Conservation (phyloP, 306 rosid genomes). For the Clitoria ternatea region DNA sequence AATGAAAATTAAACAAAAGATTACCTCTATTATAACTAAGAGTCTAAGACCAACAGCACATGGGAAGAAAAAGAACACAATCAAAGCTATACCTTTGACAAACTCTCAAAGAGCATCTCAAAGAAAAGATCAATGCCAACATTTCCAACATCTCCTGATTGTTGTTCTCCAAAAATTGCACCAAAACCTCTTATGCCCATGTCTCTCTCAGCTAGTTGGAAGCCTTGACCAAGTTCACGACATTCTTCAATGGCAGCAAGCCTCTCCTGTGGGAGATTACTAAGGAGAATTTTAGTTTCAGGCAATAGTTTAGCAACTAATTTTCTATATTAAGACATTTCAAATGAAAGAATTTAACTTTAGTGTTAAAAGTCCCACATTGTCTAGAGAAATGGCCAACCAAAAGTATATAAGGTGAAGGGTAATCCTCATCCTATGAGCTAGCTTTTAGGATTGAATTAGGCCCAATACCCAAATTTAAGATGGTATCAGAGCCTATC, state of each 20-base stretch:
- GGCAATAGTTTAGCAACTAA: conserved; percentile 12
- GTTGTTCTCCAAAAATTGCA: conserved; percentile 92
- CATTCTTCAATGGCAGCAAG: conserved; percentile 94
- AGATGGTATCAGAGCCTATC: too few relatives aligned
- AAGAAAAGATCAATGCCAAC: conserved; percentile 96
- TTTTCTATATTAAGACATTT: conserved; percentile 18
- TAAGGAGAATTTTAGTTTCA: conserved; percentile 32
- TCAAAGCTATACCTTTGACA: conserved; percentile 68
- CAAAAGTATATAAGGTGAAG: too few relatives aligned
- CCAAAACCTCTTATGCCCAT: conserved; percentile 99
- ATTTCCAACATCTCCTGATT: conserved; percentile 95
- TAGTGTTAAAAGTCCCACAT: too few relatives aligned
- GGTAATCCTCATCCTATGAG: too few relatives aligned
- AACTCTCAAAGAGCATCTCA: conserved; percentile 99
- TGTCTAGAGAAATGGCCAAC: too few relatives aligned
- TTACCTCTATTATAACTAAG: conserved; percentile 12
- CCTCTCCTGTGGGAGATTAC: conserved; percentile 64
- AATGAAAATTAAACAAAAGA: conserved; percentile 15
- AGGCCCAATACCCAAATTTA: too few relatives aligned
- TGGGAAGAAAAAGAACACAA: conserved; percentile 9
- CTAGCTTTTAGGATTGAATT: too few relatives aligned
- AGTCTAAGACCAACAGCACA: background rate
- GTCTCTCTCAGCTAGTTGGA: conserved; percentile 94
- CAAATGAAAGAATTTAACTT: background rate
- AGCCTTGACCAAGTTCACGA: conserved; percentile 95